phyloP scores from a whole-genome alignment of 1,284 basidiomycete genomes.

The Fistulinella staudtii region DNA sequence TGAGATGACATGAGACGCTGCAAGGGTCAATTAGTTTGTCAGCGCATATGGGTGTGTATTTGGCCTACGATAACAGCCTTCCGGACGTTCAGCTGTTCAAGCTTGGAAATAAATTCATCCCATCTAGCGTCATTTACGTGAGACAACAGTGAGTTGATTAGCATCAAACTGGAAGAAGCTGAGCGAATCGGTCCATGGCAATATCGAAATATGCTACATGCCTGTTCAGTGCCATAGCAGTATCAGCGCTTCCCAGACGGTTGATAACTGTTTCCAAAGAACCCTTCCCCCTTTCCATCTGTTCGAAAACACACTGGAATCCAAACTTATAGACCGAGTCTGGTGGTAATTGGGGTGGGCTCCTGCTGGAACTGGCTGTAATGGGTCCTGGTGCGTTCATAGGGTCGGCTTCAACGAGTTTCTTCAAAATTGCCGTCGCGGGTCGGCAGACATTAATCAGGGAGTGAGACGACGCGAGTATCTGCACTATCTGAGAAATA shows the following conservation, averaged over 20 bases:
- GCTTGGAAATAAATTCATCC: conserved; percentile 72
- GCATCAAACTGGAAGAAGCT: conserved; percentile 61
- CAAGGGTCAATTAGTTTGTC: conserved; percentile 10
- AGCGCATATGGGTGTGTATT: neutral
- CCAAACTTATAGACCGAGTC: conserved; percentile 78
- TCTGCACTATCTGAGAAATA: conserved; percentile 75
- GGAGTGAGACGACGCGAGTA: conserved; percentile 71
- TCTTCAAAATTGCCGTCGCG: conserved; percentile 89
- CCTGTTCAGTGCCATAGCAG: conserved; percentile 83
- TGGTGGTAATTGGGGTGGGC: conserved; percentile 46
- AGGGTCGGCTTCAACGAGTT: conserved; percentile 80
- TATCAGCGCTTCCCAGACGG: conserved; percentile 77
- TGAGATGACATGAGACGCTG: conserved; percentile 86
- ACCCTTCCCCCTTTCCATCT: conserved; percentile 67
- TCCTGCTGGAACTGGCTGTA: conserved; percentile 57
- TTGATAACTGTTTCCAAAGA: conserved; percentile 76
- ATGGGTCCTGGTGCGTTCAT: conserved; percentile 55
- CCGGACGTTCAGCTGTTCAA: conserved; percentile 78
- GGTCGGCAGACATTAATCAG: conserved; percentile 96
- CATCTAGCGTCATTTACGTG: conserved; percentile 75
- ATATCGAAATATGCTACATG: conserved; percentile 31
- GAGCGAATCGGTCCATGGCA: conserved; percentile 8
- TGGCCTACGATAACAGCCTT: conserved; percentile 77
- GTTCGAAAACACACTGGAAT: conserved; percentile 76
- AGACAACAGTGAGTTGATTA: conserved; percentile 83